phyloP scores from a whole-genome alignment of 108 stramenopile genomes.

The Discostella stelligeroides region DNA sequence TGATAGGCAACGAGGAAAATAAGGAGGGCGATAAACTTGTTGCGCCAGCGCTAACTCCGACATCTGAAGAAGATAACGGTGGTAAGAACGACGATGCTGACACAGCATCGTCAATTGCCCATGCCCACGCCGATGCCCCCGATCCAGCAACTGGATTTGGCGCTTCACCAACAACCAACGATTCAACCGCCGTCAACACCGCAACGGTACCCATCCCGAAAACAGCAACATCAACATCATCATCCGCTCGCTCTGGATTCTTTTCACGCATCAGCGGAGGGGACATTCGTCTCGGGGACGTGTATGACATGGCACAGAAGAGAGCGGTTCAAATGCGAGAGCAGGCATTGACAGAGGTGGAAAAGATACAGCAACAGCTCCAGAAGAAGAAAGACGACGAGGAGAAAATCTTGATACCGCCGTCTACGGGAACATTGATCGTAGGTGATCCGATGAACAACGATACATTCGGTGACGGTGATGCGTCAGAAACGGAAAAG shows the following conservation, averaged over 20 bases:
- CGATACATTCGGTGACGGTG: neutral
- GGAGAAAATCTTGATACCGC: neutral
- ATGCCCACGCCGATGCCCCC: neutral
- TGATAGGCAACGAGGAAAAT: too few relatives aligned
- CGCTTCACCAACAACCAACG: neutral
- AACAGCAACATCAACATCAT: neutral
- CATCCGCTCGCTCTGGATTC: slow-evolving; percentile 3
- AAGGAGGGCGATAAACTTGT: too few relatives aligned
- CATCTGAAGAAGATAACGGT: too few relatives aligned
- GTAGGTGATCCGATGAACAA: neutral
- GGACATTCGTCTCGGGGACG: slow-evolving; percentile 17
- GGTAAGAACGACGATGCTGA: neutral
- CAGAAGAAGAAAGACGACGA: neutral
- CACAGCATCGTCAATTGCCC: neutral
- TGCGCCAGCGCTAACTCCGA: too few relatives aligned
- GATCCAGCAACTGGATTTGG: neutral
- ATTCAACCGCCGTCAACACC: neutral
- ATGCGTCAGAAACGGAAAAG: neutral
- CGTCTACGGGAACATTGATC: neutral
- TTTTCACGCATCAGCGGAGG: slow-evolving; percentile 28
- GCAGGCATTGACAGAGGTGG: slow-evolving; percentile 18
- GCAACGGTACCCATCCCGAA: neutral
- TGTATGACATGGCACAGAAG: slow-evolving; percentile 28
- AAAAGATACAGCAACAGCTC: slow-evolving; percentile 10
- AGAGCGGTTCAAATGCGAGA: slow-evolving; percentile 13